Conservation (phyloP, 257 asterid genomes). For the Eucommia ulmoides region DNA sequence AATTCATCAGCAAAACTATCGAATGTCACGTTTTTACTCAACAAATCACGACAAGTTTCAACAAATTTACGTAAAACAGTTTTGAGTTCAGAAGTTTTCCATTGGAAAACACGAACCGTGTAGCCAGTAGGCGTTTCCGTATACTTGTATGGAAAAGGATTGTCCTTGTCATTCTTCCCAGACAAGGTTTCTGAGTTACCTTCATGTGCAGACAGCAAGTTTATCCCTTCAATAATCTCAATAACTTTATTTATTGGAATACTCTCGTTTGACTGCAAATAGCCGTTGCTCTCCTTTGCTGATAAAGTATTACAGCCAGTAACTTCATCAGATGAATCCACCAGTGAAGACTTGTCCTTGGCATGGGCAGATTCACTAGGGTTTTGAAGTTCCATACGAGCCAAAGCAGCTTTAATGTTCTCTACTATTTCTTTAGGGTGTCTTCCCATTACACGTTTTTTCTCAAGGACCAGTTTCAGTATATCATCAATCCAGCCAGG, state of each 20-base stretch:
- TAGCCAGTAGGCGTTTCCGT: slow-evolving; percentile 33
- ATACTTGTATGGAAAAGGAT: slow-evolving; percentile 17
- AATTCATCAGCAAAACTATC: slow-evolving; percentile 41
- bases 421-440: slow-evolving; percentile 33
- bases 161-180: slow-evolving; percentile 21
- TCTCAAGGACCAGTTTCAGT: slow-evolving; percentile 32
- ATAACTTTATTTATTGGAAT: slow-evolving; percentile 38
- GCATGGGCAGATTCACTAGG: slow-evolving; percentile 3
- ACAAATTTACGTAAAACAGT: slow-evolving; percentile 33
- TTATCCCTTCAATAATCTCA: slow-evolving; percentile 63
- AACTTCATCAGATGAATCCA: slow-evolving; percentile 19
- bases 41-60: slow-evolving; percentile 44
- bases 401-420: slow-evolving; percentile 34
- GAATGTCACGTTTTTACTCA: slow-evolving; percentile 34
- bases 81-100: slow-evolving; percentile 58
- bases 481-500: slow-evolving; percentile 22
- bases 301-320: slow-evolving; percentile 12
- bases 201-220: slow-evolving; percentile 25
- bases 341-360: slow-evolving; percentile 9
- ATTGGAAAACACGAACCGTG: slow-evolving; percentile 48
- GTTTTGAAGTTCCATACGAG: slow-evolving; percentile 6
- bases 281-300: slow-evolving; percentile 18
- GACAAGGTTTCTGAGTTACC: slow-evolving; percentile 17
- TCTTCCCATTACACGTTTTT: slow-evolving; percentile 21
- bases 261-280: slow-evolving; percentile 19